Conservation (phyloP, 345 rosid species). For the Rhodamnia argentea region DNA sequence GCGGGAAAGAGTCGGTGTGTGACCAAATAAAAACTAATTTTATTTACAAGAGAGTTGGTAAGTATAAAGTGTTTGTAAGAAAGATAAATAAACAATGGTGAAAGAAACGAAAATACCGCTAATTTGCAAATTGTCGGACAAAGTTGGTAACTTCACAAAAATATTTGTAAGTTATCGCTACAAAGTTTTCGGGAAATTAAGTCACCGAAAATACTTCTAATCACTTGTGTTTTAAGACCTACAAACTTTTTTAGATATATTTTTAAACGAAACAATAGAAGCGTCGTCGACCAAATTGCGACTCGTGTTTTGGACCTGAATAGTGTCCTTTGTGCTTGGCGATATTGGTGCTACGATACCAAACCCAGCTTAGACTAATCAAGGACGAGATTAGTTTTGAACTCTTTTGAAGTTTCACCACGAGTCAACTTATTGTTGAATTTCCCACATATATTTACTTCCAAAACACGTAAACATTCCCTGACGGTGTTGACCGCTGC, state of each 20-base stretch:
- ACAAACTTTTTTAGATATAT: not conserved
- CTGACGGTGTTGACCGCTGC: not conserved
- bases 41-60: not conserved
- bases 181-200: not conserved
- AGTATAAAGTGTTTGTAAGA: not conserved
- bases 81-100: not conserved
- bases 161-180: not conserved
- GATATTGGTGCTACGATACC: not conserved
- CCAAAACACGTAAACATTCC: not conserved
- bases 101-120: not conserved
- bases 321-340: not conserved
- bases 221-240: not conserved
- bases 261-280: not conserved
- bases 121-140: not conserved
- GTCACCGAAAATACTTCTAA: not conserved
- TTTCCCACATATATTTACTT: not conserved
- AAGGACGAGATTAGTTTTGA: not conserved
- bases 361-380: not conserved
- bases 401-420: not conserved
- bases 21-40: not conserved
- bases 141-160: not conserved
- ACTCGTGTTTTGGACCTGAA: not conserved
- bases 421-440: not conserved
- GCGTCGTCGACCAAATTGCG: not conserved
- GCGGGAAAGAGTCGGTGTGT: not conserved